Conservation (phyloP, 805 yeast species). For the Pichia manshurica region DNA sequence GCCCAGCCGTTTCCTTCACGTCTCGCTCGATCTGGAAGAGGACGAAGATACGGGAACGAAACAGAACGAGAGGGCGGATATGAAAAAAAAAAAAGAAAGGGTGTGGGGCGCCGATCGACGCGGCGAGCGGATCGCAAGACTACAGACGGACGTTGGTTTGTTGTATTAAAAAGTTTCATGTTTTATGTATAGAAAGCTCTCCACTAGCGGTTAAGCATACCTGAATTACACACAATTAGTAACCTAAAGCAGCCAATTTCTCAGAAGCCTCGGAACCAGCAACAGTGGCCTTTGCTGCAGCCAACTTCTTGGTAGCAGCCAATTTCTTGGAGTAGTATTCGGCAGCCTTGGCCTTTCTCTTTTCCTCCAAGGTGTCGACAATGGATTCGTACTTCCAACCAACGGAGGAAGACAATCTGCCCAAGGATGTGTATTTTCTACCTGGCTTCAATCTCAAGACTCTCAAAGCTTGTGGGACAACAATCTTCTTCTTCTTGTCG, state of each 20-base stretch:
- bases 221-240: constrained; percentile 49
- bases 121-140: no score
- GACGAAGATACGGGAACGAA: no score
- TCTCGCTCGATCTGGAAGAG: no score
- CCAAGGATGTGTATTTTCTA: constrained; percentile 98
- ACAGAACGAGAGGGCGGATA: no score
- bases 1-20: no score
- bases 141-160: no score
- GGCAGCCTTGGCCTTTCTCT: constrained; percentile 98
- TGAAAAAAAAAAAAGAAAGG: no score
- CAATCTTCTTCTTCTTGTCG: constrained; percentile 99
- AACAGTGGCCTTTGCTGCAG: constrained; percentile 79
- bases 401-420: constrained; percentile 91
- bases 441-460: constrained; percentile 99
- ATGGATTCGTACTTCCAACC: constrained; percentile 99
- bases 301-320: constrained; percentile 89
- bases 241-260: constrained; percentile 95
- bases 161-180: no score
- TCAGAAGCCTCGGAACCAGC: constrained; percentile 87
- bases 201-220: no score
- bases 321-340: constrained; percentile 99
- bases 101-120: no score
- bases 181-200: no score
- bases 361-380: constrained; percentile 96
- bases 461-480: constrained; percentile 99